Evolutionary conservation across 371 early-diverging fungal genomes (phyloP).

Genomic region (Circinella umbellata): DNA sequence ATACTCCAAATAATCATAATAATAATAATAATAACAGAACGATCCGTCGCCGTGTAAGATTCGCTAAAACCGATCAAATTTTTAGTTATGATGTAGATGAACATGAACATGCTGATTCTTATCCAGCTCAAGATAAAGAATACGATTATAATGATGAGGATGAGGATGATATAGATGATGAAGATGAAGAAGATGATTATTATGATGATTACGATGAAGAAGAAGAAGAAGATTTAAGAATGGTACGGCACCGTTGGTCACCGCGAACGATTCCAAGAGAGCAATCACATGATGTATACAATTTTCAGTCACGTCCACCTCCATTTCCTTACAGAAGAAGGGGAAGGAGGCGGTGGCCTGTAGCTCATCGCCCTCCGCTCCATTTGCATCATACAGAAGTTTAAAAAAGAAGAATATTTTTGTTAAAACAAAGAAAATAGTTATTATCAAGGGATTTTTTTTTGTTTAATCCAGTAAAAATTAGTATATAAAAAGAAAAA

Average conservation of each 20-base stretch:
- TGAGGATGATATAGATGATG: constrained; percentile 2
- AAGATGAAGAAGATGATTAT: neutral
- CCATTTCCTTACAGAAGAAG: neutral
- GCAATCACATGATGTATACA: constrained; percentile 9
- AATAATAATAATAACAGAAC: neutral
- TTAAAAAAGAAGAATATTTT: neutral
- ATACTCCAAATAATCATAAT: neutral
- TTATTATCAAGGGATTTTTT: neutral
- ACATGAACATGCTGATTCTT: neutral
- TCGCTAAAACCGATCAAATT: constrained; percentile 12
- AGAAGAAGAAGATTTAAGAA: neutral
- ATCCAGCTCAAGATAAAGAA: neutral
- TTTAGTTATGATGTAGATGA: constrained; percentile 3
- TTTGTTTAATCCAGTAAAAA: too few relatives aligned
- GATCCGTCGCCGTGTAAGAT: neutral
- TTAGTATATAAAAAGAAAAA: too few relatives aligned
- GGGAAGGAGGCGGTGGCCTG: constrained; percentile 2
- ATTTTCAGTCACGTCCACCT: neutral
- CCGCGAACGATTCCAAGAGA: constrained; percentile 1
- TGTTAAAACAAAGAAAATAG: neutral
- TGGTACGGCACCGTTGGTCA: neutral
- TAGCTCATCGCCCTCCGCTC: neutral
- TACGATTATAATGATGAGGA: neutral
- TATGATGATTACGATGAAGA: neutral
- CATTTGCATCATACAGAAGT: constrained; percentile 9